Evolutionary conservation across 345 rosid genomes (phyloP).

Genomic region (Hibiscus trionum): DNA sequence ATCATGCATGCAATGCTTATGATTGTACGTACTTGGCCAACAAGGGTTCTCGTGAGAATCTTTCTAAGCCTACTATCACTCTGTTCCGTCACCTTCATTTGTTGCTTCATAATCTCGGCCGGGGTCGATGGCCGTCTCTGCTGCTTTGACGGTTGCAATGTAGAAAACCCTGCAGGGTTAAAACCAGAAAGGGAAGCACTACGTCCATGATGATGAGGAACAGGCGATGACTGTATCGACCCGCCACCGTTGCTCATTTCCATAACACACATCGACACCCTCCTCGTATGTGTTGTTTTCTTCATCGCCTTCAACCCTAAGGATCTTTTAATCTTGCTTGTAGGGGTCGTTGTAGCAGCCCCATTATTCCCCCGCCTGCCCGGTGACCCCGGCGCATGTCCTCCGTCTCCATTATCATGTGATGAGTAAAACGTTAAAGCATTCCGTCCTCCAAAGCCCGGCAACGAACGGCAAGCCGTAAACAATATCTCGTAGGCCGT

Average conservation of each 20-base stretch:
- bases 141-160: constrained; percentile 33
- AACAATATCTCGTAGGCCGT: constrained; percentile 86
- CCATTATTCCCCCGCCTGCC: constrained; percentile 26
- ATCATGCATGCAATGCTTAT: not conserved
- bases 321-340: constrained; percentile 64
- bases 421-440: constrained; percentile 55
- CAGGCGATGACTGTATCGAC: constrained; percentile 48
- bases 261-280: constrained; percentile 36
- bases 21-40: constrained; percentile 41
- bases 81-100: constrained; percentile 83
- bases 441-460: constrained; percentile 72
- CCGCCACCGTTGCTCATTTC: constrained; percentile 25
- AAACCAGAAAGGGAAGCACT: constrained; percentile 4
- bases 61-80: constrained; percentile 76
- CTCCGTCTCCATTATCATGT: constrained; percentile 30
- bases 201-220: constrained; percentile 9
- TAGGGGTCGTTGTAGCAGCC: constrained; percentile 58
- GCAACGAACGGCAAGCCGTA: constrained; percentile 78
- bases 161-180: constrained; percentile 29
- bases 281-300: constrained; percentile 61
- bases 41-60: constrained; percentile 76
- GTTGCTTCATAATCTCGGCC: constrained; percentile 88
- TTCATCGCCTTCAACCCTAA: constrained; percentile 70
- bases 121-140: constrained; percentile 59
- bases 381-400: constrained; percentile 15